A percentile compares a stretch with the other conserved stretches of the same genome.
These are phyloP conservation scores for Nemania sp. DNA, from an alignment of 2,329 filamentous ascomycete species.

Conservation along the genomic window DNA sequence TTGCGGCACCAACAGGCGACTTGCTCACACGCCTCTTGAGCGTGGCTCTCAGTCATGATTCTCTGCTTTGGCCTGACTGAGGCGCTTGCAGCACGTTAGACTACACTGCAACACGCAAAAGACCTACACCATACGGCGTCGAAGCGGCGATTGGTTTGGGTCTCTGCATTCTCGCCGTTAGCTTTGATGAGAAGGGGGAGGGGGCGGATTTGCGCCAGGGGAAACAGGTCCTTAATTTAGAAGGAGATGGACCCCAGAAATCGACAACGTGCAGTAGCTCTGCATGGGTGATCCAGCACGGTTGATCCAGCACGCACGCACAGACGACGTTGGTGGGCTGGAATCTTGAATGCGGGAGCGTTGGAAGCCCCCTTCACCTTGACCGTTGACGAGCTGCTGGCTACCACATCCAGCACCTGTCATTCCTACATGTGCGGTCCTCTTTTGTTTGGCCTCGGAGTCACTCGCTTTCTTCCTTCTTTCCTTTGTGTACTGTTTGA, in stretches of 20 bases:
- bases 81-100: too few relatives aligned
- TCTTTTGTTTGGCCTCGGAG: neutral
- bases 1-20: too few relatives aligned
- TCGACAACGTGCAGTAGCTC: conserved; percentile 23
- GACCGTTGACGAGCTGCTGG: neutral
- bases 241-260: conserved; percentile 21
- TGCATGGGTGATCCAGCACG: conserved; percentile 7
- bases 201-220: conserved; percentile 8
- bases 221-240: conserved; percentile 25
- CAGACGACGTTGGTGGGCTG: neutral
- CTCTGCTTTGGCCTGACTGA: too few relatives aligned
- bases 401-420: neutral
- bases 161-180: neutral
- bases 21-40: too few relatives aligned
- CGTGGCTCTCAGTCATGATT: too few relatives aligned
- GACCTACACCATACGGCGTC: too few relatives aligned
- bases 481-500: conserved; percentile 3
- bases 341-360: neutral
- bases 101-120: too few relatives aligned
- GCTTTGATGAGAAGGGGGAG: neutral
- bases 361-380: neutral
- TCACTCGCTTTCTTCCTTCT: neutral
- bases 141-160: too few relatives aligned
- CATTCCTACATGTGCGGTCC: conserved; percentile 1
- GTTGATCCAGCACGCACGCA: neutral